These are phyloP conservation scores for Cytospora leucostoma DNA, from an alignment of 2,329 filamentous ascomycete genomes.

Conservation along the genomic window DNA sequence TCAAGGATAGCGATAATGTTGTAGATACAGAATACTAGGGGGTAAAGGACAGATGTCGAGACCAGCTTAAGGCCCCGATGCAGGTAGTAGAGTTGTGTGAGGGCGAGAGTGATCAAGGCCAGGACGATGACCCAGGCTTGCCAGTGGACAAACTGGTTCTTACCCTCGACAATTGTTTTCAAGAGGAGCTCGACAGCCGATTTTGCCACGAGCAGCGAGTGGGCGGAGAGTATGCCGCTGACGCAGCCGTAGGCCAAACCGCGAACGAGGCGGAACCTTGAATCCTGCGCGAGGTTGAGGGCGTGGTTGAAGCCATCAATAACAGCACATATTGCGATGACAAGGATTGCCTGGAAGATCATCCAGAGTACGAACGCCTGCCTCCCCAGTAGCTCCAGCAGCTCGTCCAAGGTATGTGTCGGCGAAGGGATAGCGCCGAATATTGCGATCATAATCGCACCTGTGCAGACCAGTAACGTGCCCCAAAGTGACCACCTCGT, in stretches of 20 bases:
- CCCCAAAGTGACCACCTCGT: conserved; percentile 90
- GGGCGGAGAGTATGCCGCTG: conserved; percentile 90
- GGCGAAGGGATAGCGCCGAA: conserved; percentile 95
- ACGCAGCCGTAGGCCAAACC: conserved; percentile 88
- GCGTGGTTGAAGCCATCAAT: conserved; percentile 58
- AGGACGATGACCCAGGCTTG: conserved; percentile 91
- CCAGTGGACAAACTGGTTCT: conserved; percentile 94
- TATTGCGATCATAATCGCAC: conserved; percentile 87
- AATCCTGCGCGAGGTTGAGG: conserved; percentile 57
- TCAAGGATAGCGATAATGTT: conserved; percentile 98
- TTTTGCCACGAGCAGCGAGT: conserved; percentile 90
- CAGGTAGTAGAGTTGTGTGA: conserved; percentile 92
- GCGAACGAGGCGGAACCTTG: conserved; percentile 71
- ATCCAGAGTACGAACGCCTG: conserved; percentile 87
- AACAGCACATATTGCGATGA: conserved; percentile 65
- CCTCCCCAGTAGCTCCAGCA: conserved; percentile 73
- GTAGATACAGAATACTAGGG: conserved; percentile 97
- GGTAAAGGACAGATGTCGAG: conserved; percentile 93
- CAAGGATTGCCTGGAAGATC: conserved; percentile 73
- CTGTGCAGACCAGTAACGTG: conserved; percentile 81
- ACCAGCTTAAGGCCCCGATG: conserved; percentile 92
- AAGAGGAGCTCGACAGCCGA: conserved; percentile 94
- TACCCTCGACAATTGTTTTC: conserved; percentile 76
- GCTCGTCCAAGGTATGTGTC: conserved; percentile 81
- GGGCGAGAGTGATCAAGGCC: conserved; percentile 75